These are phyloP conservation scores for Rutidosis leptorrhynchoides DNA, from an alignment of 129 eudicot species.

Conservation along the genomic window DNA sequence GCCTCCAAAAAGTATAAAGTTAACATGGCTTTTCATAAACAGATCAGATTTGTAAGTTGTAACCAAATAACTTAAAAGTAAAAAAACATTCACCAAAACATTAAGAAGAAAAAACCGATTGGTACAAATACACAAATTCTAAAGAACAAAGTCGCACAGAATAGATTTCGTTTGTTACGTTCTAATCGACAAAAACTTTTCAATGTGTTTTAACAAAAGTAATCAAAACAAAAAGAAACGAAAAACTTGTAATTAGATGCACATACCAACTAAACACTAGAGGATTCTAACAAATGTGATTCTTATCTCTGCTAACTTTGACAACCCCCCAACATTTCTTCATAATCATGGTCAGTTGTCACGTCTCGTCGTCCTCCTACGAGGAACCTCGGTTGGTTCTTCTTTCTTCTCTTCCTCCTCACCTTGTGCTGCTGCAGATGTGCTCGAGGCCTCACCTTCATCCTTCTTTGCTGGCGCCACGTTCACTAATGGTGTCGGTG, in stretches of 20 bases:
- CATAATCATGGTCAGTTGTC: constrained; percentile 30
- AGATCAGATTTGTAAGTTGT: not conserved
- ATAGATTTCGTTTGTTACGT: constrained; percentile 20
- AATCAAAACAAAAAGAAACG: constrained; percentile 4
- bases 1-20: too few species aligned
- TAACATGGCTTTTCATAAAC: too few species aligned
- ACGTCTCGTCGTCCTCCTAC: constrained; percentile 58
- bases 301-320: not conserved
- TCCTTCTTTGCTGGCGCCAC: constrained; percentile 34
- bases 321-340: not conserved
- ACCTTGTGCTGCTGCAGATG: constrained; percentile 17
- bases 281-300: constrained; percentile 16
- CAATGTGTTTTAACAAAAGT: constrained; percentile 14
- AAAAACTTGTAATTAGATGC: constrained; percentile 20
- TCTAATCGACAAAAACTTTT: constrained; percentile 26
- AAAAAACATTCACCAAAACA: not conserved
- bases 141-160: constrained; percentile 34
- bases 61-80: not conserved
- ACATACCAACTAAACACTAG: constrained; percentile 14
- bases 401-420: constrained; percentile 47
- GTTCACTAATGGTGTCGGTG: constrained; percentile 30
- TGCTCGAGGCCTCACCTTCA: constrained; percentile 42
- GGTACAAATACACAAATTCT: constrained; percentile 11
- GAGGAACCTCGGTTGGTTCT: constrained; percentile 48
- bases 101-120: not conserved